A percentile compares a stretch with the other conserved stretches of the same genome.
Evolutionary conservation across 2,329 filamentous ascomycete species (phyloP).

Genomic region (Corniculantispora saksenae): DNA sequence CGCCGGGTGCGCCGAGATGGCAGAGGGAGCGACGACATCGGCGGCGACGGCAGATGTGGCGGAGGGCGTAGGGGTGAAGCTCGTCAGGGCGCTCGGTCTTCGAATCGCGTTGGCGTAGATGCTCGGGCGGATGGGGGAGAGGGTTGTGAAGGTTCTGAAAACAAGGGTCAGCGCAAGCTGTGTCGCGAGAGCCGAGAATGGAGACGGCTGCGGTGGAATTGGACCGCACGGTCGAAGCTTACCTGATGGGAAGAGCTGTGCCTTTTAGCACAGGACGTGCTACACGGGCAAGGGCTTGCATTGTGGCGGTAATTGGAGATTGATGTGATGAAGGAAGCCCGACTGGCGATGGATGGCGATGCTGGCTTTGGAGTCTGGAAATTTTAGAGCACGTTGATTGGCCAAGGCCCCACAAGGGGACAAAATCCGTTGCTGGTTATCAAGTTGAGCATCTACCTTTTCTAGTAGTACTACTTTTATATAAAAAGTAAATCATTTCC

Average conservation of each 20-base stretch:
- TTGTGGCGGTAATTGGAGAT: neutral
- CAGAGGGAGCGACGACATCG: constrained; percentile 47
- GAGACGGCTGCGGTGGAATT: neutral
- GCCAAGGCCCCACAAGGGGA: too few species aligned
- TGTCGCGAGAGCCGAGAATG: neutral
- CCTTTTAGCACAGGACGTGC: constrained; percentile 13
- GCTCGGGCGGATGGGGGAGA: constrained; percentile 53
- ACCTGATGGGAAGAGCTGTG: constrained; percentile 13
- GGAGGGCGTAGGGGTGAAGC: constrained; percentile 33
- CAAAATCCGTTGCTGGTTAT: too few species aligned
- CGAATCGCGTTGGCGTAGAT: constrained; percentile 36
- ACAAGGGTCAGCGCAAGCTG: neutral
- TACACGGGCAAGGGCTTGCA: constrained; percentile 15
- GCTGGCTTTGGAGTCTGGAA: constrained; percentile 7
- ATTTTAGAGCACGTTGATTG: constrained; percentile 10
- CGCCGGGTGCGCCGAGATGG: constrained; percentile 55
- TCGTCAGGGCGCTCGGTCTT: constrained; percentile 28
- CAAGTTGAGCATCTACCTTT: too few species aligned
- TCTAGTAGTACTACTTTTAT: too few species aligned
- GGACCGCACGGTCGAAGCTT: neutral
- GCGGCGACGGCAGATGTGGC: constrained; percentile 26
- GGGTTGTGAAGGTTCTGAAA: constrained; percentile 50
- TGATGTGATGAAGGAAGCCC: neutral
- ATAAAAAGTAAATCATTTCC: too few species aligned
- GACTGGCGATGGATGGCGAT: neutral